phyloP scores from a whole-genome alignment of 305 asterid genomes.

The Petunia hybrid region DNA sequence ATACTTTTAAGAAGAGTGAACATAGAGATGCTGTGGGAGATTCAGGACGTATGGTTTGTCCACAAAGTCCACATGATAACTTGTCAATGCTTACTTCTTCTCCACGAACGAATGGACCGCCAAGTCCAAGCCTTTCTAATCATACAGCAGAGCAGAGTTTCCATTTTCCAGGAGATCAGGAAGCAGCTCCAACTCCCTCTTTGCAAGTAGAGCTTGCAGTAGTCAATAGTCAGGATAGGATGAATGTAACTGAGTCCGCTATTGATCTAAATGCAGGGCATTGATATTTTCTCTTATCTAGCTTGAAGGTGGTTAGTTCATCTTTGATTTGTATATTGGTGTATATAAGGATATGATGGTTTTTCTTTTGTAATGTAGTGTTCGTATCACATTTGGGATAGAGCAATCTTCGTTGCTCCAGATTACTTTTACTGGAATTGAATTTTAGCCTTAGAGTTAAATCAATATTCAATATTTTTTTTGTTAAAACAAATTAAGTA shows the following conservation, averaged over 20 bases:
- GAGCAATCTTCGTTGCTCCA: no score
- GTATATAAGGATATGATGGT: background rate
- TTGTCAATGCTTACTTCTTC: constrained; percentile 31
- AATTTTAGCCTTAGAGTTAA: no score
- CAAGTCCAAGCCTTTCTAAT: constrained; percentile 26
- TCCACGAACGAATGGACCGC: constrained; percentile 32
- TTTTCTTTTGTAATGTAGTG: background rate
- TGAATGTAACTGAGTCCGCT: background rate
- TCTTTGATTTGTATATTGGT: constrained; percentile 4
- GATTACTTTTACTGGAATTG: no score
- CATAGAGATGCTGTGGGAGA: background rate
- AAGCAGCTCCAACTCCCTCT: background rate
- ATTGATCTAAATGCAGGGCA: background rate
- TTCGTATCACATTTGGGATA: no score
- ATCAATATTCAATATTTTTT: no score
- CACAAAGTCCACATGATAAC: constrained; percentile 30
- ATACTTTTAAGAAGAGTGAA: constrained; percentile 34
- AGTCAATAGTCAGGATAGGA: background rate
- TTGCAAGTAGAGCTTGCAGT: background rate
- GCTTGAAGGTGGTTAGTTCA: background rate
- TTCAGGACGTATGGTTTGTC: background rate
- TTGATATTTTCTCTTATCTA: background rate
- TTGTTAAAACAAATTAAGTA: no score
- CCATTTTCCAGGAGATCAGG: constrained; percentile 21
- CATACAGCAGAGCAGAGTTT: constrained; percentile 21